Base-by-base conservation (phyloP, 1,284 basidiomycete species). In the Leccinum subatratum region DNA sequence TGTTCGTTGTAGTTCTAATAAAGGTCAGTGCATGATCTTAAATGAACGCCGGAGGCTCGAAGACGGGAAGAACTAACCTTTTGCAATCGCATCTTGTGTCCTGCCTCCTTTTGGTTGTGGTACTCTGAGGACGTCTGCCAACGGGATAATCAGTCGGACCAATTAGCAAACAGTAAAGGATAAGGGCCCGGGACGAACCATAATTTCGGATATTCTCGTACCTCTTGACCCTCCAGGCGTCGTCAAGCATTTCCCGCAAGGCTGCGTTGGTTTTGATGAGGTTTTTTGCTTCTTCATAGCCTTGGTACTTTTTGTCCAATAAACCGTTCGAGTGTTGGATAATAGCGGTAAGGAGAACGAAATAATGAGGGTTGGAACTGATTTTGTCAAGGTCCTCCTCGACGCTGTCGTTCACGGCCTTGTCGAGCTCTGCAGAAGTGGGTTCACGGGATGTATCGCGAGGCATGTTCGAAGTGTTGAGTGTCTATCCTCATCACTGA, bases 361-460 rank as follows among this genome's bases (percentile, higher is more conserved):
- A 0, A 16, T 8, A 56, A 1, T 56, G 54, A 56, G 0, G 7
- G 54, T 22, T 6, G 0, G 54, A 25, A 5, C 1, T 6, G 4
- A 56, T n/a, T n/a, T n/a, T n/a, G n/a, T 7, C 14, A 2, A 56
- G 54, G 54, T 56, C 22, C 22, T 56, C 20, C 6, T 22, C 20
- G 22, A 56, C 7, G 54, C 54, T 56, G 14, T 56, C 54, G 22
- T 56, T 56, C 22, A 56, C 54, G 4, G 54, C 54, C 54, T 56
- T 56, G 54, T 56, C 54, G 14, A 56, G 54, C 2, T 56, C 54
- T 9, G 22, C 22, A 16, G 22, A 9, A 25, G 54, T 56, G 8
- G 54, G 54, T 25, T 25, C 22, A 56, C 7, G 14, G 54, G 22
- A 56, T 8, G 3, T 16, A 25, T 56, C 54, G 54, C 54, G 54